Conservation (phyloP, 2,329 filamentous ascomycete species). For the Xylariales sp. region DNA sequence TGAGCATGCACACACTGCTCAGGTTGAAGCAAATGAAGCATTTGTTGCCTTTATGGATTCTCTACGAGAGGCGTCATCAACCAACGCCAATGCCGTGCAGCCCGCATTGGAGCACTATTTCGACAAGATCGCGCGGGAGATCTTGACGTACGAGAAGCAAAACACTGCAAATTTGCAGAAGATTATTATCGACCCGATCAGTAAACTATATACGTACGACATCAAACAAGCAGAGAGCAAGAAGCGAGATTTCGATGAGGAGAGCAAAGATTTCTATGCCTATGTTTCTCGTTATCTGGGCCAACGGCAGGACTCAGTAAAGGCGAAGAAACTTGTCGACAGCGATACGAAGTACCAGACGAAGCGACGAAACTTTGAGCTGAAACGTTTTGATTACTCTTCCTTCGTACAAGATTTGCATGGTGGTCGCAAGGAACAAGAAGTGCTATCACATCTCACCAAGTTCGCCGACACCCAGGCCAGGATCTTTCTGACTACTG, state of each 20-base stretch:
- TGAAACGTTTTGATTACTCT: slow-evolving; percentile 97
- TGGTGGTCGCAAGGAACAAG: slow-evolving; percentile 95
- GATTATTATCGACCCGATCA: slow-evolving; percentile 90
- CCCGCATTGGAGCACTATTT: slow-evolving; percentile 97
- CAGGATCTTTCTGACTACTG: slow-evolving; percentile 71
- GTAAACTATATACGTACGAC: slow-evolving; percentile 86
- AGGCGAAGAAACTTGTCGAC: slow-evolving; percentile 93
- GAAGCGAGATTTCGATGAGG: slow-evolving; percentile 96
- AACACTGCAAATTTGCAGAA: slow-evolving; percentile 83
- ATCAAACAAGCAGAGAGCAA: slow-evolving; percentile 98
- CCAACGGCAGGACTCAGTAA: slow-evolving; percentile 89
- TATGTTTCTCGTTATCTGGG: slow-evolving; percentile 96
- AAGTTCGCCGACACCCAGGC: slow-evolving; percentile 91
- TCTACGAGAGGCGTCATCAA: slow-evolving; percentile 78
- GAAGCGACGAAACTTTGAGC: slow-evolving; percentile 90
- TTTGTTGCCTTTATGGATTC: slow-evolving; percentile 79
- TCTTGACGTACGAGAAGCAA: slow-evolving; percentile 77
- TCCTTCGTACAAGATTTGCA: slow-evolving; percentile 99
- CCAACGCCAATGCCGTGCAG: slow-evolving; percentile 94
- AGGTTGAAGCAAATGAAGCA: slow-evolving; percentile 80
- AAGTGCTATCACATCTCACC: slow-evolving; percentile 89
- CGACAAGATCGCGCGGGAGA: slow-evolving; percentile 90
- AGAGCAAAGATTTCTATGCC: slow-evolving; percentile 96
- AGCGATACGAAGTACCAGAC: slow-evolving; percentile 95
- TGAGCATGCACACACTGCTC: slow-evolving; percentile 79